Evolutionary conservation across 2,329 filamentous ascomycete species (phyloP).

Genomic region (Sarocladium strictum): DNA sequence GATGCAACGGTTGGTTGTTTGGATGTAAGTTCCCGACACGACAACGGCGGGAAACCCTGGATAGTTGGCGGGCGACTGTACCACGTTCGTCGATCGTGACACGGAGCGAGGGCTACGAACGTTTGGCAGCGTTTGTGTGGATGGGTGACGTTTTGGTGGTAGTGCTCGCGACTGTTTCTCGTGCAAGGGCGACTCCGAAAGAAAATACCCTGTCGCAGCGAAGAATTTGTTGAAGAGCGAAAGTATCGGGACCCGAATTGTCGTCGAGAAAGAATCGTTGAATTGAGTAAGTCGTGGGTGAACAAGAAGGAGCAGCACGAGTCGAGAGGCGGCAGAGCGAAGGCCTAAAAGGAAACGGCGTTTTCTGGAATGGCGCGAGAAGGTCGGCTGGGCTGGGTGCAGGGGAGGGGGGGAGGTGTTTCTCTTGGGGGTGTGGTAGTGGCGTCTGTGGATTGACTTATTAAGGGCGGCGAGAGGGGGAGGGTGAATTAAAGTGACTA

Average conservation of each 20-base stretch:
- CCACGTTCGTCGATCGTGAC: background rate
- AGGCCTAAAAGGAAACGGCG: slow-evolving; percentile 9
- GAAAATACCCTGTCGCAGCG: background rate
- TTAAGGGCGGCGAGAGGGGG: background rate
- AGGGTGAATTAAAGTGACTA: background rate
- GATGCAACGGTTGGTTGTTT: background rate
- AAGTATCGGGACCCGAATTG: background rate
- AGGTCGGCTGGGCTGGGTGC: slow-evolving; percentile 7
- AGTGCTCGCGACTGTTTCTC: no score
- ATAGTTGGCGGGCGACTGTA: background rate
- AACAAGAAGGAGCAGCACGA: background rate
- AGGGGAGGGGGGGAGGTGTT: background rate
- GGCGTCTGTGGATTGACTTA: slow-evolving; percentile 5
- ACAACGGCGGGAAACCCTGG: background rate
- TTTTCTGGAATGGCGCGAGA: slow-evolving; percentile 9
- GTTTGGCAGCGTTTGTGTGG: background rate
- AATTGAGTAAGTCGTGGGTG: background rate
- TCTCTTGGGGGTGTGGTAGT: background rate
- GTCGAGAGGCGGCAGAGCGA: slow-evolving; percentile 1
- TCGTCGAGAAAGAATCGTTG: background rate
- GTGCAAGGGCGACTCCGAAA: background rate
- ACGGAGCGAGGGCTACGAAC: background rate
- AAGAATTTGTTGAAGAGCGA: background rate
- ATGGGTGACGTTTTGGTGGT: background rate
- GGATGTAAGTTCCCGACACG: background rate